Evolutionary conservation across 441 rosid species (phyloP).

Genomic region (Geranium incanum): DNA sequence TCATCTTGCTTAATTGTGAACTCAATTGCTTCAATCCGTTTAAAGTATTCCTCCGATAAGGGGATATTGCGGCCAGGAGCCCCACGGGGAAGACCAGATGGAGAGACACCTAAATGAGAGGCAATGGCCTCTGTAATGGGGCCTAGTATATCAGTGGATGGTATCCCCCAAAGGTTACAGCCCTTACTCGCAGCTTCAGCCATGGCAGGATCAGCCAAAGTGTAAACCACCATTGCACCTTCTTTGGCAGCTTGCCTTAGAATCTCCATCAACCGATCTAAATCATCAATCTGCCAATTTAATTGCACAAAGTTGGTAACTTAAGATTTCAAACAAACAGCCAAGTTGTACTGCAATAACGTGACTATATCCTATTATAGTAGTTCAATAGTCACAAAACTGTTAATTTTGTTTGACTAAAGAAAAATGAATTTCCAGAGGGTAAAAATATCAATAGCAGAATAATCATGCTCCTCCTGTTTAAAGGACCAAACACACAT

Average conservation of each 20-base stretch:
- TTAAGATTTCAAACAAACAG: not conserved
- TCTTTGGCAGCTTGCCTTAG: conserved; percentile 79
- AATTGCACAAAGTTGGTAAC: not conserved
- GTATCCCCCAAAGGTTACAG: conserved; percentile 58
- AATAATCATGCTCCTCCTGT: not conserved
- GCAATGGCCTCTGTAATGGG: conserved; percentile 78
- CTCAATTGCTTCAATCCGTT: conserved; percentile 62
- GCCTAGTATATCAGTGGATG: conserved; percentile 63
- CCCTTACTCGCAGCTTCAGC: conserved; percentile 62
- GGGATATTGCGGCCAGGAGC: conserved; percentile 45
- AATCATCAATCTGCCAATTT: conserved; percentile 54
- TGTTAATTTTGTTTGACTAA: too few species aligned
- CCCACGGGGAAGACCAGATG: conserved; percentile 86
- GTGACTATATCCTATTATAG: not conserved
- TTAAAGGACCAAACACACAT: not conserved
- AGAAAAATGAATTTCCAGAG: not conserved
- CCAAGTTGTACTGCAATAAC: not conserved
- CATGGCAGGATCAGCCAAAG: conserved; percentile 70
- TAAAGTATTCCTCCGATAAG: conserved; percentile 63
- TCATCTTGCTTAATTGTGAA: conserved; percentile 90
- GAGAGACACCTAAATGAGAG: conserved; percentile 64
- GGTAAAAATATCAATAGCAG: too few species aligned
- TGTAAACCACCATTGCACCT: conserved; percentile 64
- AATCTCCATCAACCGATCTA: conserved; percentile 56
- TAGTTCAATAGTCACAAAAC: not conserved